Base-by-base conservation (phyloP, 306 rosid genomes). In the Sphenostylis stenocarpa region DNA sequence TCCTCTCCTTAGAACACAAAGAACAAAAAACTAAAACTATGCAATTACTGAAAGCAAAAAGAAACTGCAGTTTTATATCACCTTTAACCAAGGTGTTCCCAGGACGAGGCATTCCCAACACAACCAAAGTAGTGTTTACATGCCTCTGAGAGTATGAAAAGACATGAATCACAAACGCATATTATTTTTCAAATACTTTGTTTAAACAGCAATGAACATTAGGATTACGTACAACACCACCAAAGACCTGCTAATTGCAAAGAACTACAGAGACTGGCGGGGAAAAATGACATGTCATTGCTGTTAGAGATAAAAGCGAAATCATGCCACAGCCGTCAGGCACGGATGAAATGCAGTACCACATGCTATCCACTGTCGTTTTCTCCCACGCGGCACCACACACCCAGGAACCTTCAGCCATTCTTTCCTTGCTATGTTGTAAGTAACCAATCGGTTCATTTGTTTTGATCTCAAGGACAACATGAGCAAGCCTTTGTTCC, bases 401-500 rank as follows among this genome's bases (percentile, higher is more conserved):
- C 90, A 86, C 44, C 85, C 86, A 21, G 98, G 93, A 80, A 93
- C 96, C 87, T 88, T 91, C 15, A 83, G 77, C 98, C 98, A 93
- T 83, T 93, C 96, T 88, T 81, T 73, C 76, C 72, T 89, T 7
- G 85, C 80, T 44, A 88, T 82, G 38, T 91, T 70, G 75, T 93
- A 93, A 10, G 90, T 87, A 79, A 93, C 97, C 86, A 89, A 80
- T 9, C 93, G 80, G 78, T 85, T 88, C 85, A 84, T 88, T 31
- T 87, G 91, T 81, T 80, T 88, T 0, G 90, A 89, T 68, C 90
- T 84, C 85, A 91, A 75, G 81, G 96, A 93, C 84, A 93, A 74
- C 98, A 93, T 88, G 90, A 93, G 96, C 87, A 93, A 81, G 85
- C 97, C 97, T 82, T 81, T 88, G 93, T 91, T 93, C 57, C 97